Conservation (phyloP, 495 filamentous ascomycete species). For the Aspergillus nidulans region DNA sequence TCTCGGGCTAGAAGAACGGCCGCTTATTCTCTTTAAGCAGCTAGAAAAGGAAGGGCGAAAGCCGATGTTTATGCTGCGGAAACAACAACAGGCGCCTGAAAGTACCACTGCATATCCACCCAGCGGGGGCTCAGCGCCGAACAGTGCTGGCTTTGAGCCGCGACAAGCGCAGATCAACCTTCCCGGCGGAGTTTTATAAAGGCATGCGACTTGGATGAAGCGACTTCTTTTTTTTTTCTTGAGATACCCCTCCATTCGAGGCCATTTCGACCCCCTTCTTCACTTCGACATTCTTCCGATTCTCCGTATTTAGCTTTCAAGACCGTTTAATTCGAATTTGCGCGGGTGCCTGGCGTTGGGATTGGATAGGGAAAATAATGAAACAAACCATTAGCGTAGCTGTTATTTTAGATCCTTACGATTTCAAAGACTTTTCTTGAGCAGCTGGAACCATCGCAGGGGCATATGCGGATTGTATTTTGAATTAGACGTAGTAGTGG, state of each 20-base stretch:
- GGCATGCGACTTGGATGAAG: background rate
- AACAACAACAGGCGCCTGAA: constrained; percentile 39
- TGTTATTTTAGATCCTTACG: background rate
- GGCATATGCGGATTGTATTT: no score
- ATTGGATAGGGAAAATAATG: background rate
- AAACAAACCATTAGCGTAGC: background rate
- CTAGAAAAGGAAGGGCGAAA: constrained; percentile 94
- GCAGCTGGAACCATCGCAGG: no score
- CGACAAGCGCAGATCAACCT: constrained; percentile 40
- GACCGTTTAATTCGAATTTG: background rate
- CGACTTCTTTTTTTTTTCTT: background rate
- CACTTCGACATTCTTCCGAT: no score
- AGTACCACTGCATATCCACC: constrained; percentile 22
- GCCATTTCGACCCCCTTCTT: background rate
- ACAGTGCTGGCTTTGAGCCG: constrained; percentile 40
- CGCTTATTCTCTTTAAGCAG: constrained; percentile 94
- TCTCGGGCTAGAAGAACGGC: constrained; percentile 84
- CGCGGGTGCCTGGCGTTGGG: background rate
- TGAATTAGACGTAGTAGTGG: no score
- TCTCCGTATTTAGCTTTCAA: background rate
- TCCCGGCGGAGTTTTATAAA: constrained; percentile 43
- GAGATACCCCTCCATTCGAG: constrained; percentile 4
- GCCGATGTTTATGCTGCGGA: constrained; percentile 97
- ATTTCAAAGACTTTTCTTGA: background rate
- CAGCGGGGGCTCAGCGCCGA: constrained; percentile 31